Evolutionary conservation across 1,284 basidiomycete genomes (phyloP).

Genomic region (Blastosporella zonata): DNA sequence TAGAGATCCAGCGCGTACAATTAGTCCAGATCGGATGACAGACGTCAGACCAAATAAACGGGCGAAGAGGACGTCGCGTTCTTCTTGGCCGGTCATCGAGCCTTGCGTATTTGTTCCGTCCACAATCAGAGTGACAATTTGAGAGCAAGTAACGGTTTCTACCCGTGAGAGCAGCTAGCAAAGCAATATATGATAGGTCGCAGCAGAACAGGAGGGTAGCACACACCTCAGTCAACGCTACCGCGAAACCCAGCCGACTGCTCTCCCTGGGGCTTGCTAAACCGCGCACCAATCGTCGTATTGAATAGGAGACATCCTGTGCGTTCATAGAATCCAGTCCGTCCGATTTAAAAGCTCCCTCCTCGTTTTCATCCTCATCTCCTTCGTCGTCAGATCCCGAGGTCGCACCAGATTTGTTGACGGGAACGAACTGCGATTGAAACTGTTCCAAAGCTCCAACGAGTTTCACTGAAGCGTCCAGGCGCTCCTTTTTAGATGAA

Average conservation of each 20-base stretch:
- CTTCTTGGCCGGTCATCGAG: slow-evolving; percentile 85
- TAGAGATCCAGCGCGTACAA: slow-evolving; percentile 59
- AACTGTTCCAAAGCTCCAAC: slow-evolving; percentile 79
- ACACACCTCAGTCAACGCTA: slow-evolving; percentile 90
- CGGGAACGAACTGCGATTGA: slow-evolving; percentile 59
- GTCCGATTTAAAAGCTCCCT: slow-evolving; percentile 43
- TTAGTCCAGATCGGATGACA: slow-evolving; percentile 77
- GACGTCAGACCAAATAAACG: slow-evolving; percentile 87
- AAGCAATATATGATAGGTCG: slow-evolving; percentile 5
- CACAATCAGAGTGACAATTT: slow-evolving; percentile 72
- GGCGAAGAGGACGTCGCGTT: slow-evolving; percentile 90
- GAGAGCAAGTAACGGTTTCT: slow-evolving; percentile 72
- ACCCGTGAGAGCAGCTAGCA: slow-evolving; percentile 77
- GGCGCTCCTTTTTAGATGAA: slow-evolving; percentile 70
- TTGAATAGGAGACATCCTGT: slow-evolving; percentile 86
- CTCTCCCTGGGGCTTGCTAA: slow-evolving; percentile 91
- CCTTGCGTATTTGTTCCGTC: slow-evolving; percentile 68
- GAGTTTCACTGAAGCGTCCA: slow-evolving; percentile 86
- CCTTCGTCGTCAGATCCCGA: slow-evolving; percentile 49
- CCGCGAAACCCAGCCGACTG: slow-evolving; percentile 91
- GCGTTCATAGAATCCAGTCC: slow-evolving; percentile 68
- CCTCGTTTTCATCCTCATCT: slow-evolving; percentile 53
- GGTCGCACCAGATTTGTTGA: slow-evolving; percentile 36
- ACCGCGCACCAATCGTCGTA: slow-evolving; percentile 82
- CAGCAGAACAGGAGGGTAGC: neutral